Evolutionary conservation across 2,329 filamentous ascomycete genomes (phyloP), one percentile per base, ranked within the genome.

Genomic region (Daldinia eschscholtzii): DNA sequence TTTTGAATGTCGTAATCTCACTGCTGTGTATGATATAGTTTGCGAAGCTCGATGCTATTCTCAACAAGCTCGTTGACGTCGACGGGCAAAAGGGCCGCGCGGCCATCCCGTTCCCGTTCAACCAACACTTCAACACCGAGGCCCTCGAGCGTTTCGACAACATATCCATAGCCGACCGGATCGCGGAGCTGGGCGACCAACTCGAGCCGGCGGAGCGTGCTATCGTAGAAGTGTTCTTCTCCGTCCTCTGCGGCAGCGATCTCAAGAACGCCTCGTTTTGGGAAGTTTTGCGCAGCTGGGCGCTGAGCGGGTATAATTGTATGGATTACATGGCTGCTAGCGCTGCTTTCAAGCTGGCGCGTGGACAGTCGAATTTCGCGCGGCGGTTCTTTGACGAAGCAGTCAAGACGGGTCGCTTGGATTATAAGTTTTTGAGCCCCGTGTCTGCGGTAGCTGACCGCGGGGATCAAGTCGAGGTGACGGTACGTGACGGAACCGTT

Each of bases 251-350:
- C 57, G 81, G 83, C 4, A 81, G 76, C 0, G 83, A 80, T 0
- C 78, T 83, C 0, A 78, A 81, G 9, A 83, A 80, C 0, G 81
- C 79, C 0, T 81, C 80, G 23, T 83, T 86, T 64, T 81, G 81
- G 55, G 83, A 86, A 60, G 81, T 85, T 35, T 73, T 86, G 18
- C 83, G 83, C 64, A 85, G 83, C 83, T 85, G 80, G 83, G 83
- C 80, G 7, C 74, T 83, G 1, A 77, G 77, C 60, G 82, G 78
- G 30, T 83, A 83, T 71, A 79, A 76, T 4, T 83, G 81, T 59
- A 72, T 76, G 15, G 80, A 79, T 0, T 82, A 79, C 42, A 76
- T 82, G 28, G 78, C 81, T 30, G 76, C 77, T n/a, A 73, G 81
- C 1, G 78, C 82, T 41, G 79, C 79, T 20, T 83, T 81, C 72